Conservation (phyloP, 208 protist genomes). For the Leptomonas seymouri region DNA sequence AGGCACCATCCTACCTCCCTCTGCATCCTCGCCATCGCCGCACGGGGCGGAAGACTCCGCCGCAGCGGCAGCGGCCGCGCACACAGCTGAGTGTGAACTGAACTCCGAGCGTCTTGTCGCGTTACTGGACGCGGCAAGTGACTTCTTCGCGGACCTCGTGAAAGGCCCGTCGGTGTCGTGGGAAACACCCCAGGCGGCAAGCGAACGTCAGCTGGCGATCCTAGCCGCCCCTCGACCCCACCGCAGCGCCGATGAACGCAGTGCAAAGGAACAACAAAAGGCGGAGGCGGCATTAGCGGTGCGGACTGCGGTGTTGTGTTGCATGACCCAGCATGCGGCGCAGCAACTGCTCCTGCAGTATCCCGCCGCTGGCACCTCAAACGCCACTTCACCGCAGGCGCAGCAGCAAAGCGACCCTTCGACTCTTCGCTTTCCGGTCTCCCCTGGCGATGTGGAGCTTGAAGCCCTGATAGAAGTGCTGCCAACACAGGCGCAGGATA, state of each 20-base stretch:
- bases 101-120: neutral
- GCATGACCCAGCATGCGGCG: conserved; percentile 14
- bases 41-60: neutral
- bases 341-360: conserved; percentile 20
- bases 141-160: conserved; percentile 1
- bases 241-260: neutral
- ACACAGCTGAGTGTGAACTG: too few relatives aligned
- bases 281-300: conserved; percentile 4
- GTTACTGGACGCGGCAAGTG: neutral
- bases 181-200: neutral
- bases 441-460: conserved; percentile 3
- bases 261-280: neutral
- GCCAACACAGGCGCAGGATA: conserved; percentile 5
- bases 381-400: neutral
- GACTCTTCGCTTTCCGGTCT: neutral
- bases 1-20: conserved; percentile 2
- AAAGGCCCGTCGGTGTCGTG: neutral
- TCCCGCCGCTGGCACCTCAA: neutral
- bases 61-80: neutral
- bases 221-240: too few relatives aligned
- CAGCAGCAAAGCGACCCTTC: neutral
- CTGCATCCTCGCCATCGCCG: too few relatives aligned
- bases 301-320: conserved; percentile 20
- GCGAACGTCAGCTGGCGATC: neutral
- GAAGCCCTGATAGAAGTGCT: conserved; percentile 19